These are phyloP conservation scores for Verruconis gallopava DNA, from an alignment of 2,329 filamentous ascomycete species.

Conservation along the genomic window DNA sequence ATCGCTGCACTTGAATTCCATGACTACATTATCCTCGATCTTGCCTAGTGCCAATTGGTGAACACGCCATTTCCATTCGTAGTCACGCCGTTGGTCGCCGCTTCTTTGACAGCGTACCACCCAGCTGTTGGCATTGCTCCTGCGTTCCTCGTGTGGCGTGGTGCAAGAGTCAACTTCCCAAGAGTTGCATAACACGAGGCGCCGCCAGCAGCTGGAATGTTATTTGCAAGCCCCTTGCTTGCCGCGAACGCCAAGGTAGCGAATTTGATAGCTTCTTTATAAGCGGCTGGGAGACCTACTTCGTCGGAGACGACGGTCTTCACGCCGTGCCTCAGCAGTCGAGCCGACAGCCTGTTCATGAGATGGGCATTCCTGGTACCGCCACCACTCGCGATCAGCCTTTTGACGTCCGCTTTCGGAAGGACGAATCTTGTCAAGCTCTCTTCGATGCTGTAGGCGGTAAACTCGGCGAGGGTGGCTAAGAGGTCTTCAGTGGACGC, in stretches of 20 bases:
- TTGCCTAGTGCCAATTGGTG: too few species aligned
- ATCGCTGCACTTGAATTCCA: too few species aligned
- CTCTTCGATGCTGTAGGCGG: background rate
- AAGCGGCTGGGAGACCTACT: background rate
- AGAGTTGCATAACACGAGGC: background rate
- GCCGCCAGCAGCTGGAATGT: background rate
- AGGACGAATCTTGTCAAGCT: background rate
- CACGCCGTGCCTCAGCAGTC: background rate
- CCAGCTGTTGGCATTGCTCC: background rate
- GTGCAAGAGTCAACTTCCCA: background rate
- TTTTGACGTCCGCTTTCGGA: background rate
- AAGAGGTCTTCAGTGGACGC: background rate
- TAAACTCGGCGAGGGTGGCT: background rate
- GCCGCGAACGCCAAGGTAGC: background rate
- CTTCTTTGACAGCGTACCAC: too few species aligned
- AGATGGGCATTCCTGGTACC: background rate
- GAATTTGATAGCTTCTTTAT: conserved; percentile 4
- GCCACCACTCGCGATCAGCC: background rate
- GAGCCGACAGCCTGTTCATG: background rate
- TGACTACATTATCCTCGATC: too few species aligned
- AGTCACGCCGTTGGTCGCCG: background rate
- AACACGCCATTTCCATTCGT: background rate
- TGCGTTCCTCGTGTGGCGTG: background rate
- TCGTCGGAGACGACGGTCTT: background rate
- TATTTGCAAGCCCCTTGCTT: background rate